These are phyloP conservation scores for Candida mattraensis DNA, from an alignment of 805 yeast genomes.

Conservation along the genomic window DNA sequence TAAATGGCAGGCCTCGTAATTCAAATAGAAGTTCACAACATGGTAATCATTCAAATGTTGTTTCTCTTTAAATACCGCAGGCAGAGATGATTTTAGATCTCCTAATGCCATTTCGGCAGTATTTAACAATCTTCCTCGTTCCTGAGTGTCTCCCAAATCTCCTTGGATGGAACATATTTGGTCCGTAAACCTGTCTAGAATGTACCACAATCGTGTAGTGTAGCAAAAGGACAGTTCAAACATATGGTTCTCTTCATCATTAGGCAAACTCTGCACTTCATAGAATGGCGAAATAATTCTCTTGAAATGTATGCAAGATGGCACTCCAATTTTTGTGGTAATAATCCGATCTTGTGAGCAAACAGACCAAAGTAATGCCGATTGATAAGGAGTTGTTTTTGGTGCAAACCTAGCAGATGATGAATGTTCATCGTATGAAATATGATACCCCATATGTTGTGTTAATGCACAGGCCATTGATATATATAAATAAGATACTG, in stretches of 20 bases:
- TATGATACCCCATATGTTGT: conserved; percentile 37
- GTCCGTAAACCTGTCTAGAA: conserved; percentile 34
- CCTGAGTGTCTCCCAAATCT: conserved; percentile 35
- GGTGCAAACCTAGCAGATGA: conserved; percentile 25
- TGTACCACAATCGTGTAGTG: conserved; percentile 31
- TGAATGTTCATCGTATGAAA: conserved; percentile 24
- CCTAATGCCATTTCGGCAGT: conserved; percentile 27
- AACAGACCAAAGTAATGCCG: conserved; percentile 33
- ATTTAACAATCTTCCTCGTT: conserved; percentile 24
- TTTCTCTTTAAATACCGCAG: conserved; percentile 13
- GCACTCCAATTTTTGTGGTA: conserved; percentile 28
- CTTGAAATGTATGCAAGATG: conserved; percentile 35
- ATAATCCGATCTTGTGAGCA: conserved; percentile 34
- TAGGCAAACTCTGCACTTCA: conserved; percentile 16
- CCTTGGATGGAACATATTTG: conserved; percentile 34
- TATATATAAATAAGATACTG: conserved; percentile 31
- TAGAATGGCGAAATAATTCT: conserved; percentile 35
- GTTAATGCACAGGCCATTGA: conserved; percentile 35
- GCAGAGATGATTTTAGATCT: conserved; percentile 27
- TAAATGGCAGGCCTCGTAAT: conserved; percentile 24
- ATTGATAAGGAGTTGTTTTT: conserved; percentile 25
- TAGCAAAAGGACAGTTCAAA: conserved; percentile 30
- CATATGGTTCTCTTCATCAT: conserved; percentile 11
- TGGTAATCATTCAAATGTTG: conserved; percentile 6
- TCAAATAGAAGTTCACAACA: conserved; percentile 25